Percentiles rank a stretch among this genome's conserved stretches.
phyloP scores from a whole-genome alignment of 805 yeast genomes.

The Tetrapisispora arboricola region DNA sequence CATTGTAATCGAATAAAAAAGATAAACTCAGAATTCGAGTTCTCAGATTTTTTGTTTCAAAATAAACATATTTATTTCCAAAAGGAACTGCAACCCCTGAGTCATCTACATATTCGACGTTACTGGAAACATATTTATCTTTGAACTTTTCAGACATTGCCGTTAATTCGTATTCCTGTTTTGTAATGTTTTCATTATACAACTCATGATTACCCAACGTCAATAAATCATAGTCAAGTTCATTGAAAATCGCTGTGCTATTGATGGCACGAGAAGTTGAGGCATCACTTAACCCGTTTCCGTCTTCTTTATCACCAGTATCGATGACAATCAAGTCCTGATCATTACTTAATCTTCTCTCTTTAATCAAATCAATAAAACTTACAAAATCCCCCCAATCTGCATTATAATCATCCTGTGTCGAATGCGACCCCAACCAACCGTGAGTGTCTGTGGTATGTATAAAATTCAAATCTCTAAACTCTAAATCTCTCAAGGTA shows the following conservation, averaged over 20 bases:
- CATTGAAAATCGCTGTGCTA: constrained; percentile 53
- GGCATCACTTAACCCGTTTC: constrained; percentile 81
- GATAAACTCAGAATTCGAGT: constrained; percentile 58
- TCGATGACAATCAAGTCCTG: constrained; percentile 70
- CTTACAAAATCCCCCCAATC: constrained; percentile 90
- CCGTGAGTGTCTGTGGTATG: constrained; percentile 98
- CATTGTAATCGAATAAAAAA: constrained; percentile 63
- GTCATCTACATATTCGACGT: constrained; percentile 48
- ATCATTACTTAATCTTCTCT: constrained; percentile 21
- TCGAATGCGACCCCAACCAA: constrained; percentile 86
- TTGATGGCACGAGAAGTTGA: constrained; percentile 60
- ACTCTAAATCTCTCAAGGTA: constrained; percentile 37
- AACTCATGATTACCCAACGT: constrained; percentile 91
- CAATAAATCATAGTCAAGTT: constrained; percentile 61
- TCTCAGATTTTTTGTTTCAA: constrained; percentile 46
- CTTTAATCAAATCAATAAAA: constrained; percentile 45
- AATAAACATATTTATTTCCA: constrained; percentile 58
- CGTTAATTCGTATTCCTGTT: constrained; percentile 52
- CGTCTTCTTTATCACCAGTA: constrained; percentile 91
- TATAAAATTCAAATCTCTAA: constrained; percentile 73
- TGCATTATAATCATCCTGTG: constrained; percentile 66
- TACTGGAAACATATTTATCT: constrained; percentile 58
- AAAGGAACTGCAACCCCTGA: constrained; percentile 44
- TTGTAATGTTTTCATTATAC: constrained; percentile 54
- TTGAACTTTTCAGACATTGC: constrained; percentile 43